A percentile compares a stretch with the other conserved stretches of the same genome.
phyloP scores from a whole-genome alignment of 768 basidiomycete species.

The Lentinus brumalis region DNA sequence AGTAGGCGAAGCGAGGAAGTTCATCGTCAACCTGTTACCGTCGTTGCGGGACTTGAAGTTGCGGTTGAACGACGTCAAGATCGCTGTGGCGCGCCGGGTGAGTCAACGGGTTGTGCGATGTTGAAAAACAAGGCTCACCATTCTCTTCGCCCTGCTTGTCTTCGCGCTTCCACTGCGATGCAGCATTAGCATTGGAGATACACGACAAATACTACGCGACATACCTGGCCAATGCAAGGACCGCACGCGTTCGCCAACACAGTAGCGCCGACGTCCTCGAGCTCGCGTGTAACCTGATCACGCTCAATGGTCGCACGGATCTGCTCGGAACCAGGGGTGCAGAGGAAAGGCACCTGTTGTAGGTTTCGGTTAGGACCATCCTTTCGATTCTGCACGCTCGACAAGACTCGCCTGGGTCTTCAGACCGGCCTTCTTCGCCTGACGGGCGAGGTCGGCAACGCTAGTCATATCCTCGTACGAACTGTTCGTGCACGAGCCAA shows the following conservation, averaged over 20 bases:
- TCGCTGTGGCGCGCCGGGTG: constrained; percentile 54
- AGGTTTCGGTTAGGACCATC: constrained; percentile 25
- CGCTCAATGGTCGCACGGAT: constrained; percentile 98
- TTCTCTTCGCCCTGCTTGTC: constrained; percentile 90
- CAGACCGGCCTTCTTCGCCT: constrained; percentile 84
- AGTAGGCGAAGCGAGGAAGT: constrained; percentile 96
- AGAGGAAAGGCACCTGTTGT: constrained; percentile 71
- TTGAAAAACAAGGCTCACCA: constrained; percentile 48
- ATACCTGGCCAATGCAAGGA: constrained; percentile 94
- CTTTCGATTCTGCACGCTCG: neutral
- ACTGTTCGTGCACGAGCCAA: constrained; percentile 99
- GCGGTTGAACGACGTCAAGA: constrained; percentile 94
- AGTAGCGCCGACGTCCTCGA: constrained; percentile 89
- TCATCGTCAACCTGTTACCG: constrained; percentile 92
- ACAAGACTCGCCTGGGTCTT: constrained; percentile 53
- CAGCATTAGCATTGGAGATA: neutral
- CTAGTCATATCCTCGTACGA: constrained; percentile 97
- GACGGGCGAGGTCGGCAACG: constrained; percentile 87
- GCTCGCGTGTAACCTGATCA: constrained; percentile 77
- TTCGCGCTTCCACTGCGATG: constrained; percentile 83
- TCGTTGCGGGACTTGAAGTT: constrained; percentile 97
- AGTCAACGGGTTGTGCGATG: neutral
- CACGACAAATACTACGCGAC: constrained; percentile 16
- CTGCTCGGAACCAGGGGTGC: constrained; percentile 92
- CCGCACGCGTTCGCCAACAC: constrained; percentile 98